Base-by-base conservation (phyloP, 1,139 yeast genomes). In the Yamadazyma songkhlaensis region DNA sequence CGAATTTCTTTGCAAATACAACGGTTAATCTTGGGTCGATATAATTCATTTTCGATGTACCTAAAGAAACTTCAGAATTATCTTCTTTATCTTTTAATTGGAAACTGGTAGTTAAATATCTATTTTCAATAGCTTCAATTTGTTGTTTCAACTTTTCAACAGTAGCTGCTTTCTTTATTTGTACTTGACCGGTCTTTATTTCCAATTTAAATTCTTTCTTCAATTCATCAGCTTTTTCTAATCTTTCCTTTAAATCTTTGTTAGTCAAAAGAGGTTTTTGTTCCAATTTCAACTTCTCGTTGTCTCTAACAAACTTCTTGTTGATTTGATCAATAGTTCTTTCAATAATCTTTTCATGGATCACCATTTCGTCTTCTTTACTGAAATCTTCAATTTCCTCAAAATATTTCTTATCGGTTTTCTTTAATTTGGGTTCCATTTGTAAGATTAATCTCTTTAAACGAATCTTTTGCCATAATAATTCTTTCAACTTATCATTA, bases 1-100 rank as follows among this genome's bases (percentile, higher is more conserved):
- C 72, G 55, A 70, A 88, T 61, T 81, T 86, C 61, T 89, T 89
- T 35, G 96, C 78, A 60, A 89, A 92, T 74, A 87, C 81, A 33
- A 87, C 97, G 0, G 95, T 82, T 50, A 92, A 69, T 50, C 98
- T 73, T 20, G 98, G 98, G 60, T 92, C 98, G 45, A 90, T 90
- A 69, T 90, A 90, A 60, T 90, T 90, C 75, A 87, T 81, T 66
- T 90, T 90, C 27, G 96, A 86, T 0, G 98, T 90, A 32, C 96
- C 90, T 50, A 90, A 71, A 0, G 97, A 90, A 22, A 92, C 97
- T 48, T 87, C 88, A 0, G 96, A 87, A 57, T 90, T 90, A 56
- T 88, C 97, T 58, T 90, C 96, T 60, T 86, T 88, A 57, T 90
- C 97, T 59, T 87, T 83, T 55, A 88, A 72, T 57, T 84, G 95